phyloP scores from a whole-genome alignment of 129 eudicot genomes.

The Tagetes patula region DNA sequence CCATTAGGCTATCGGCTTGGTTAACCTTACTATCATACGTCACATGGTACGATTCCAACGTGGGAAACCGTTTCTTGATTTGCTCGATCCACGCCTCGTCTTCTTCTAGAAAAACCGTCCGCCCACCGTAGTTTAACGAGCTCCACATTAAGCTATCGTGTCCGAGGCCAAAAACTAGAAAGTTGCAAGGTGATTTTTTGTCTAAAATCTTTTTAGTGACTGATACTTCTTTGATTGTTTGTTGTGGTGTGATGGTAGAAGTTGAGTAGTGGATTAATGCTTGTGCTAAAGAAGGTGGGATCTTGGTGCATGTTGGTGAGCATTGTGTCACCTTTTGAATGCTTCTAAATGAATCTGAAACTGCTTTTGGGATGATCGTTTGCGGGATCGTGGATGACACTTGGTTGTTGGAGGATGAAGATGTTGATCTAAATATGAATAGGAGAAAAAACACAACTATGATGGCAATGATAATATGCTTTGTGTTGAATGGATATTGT shows the following conservation, averaged over 20 bases:
- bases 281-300: conserved; percentile 75
- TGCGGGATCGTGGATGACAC: conserved; percentile 33
- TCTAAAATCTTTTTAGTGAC: conserved; percentile 65
- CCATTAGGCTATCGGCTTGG: conserved; percentile 70
- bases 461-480: conserved; percentile 49
- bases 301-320: conserved; percentile 65
- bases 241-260: conserved; percentile 94
- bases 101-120: conserved; percentile 80
- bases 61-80: conserved; percentile 72
- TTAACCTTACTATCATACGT: conserved; percentile 75
- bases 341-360: conserved; percentile 21
- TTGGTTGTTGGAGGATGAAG: conserved; percentile 44
- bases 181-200: conserved; percentile 84
- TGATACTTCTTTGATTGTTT: conserved; percentile 76
- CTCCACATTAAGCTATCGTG: conserved; percentile 98
- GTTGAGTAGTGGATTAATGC: conserved; percentile 86
- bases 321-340: conserved; percentile 33
- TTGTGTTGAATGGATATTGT: conserved; percentile 50
- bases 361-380: conserved; percentile 35
- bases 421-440: conserved; percentile 57
- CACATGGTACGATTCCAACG: conserved; percentile 78
- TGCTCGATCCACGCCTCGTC: conserved; percentile 88
- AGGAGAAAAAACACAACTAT: conserved; percentile 55
- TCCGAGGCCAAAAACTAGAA: conserved; percentile 85
- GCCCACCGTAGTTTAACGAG: conserved; percentile 76